Percentiles rank a stretch among this genome's conserved stretches.
Conservation (phyloP, 305 asterid genomes). For the Plantago coronopus region DNA sequence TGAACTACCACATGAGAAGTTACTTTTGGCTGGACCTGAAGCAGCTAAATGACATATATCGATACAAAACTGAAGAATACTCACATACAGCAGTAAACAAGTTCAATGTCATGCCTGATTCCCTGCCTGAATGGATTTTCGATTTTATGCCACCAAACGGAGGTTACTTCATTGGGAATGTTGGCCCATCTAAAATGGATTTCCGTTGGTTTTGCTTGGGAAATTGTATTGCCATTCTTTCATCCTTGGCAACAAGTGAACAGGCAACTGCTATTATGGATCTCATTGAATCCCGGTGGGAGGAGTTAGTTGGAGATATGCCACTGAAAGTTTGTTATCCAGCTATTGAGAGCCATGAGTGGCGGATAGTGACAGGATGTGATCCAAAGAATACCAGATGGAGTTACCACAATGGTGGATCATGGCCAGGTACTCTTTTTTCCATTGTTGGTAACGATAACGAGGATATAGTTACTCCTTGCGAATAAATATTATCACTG, state of each 20-base stretch:
- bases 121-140: constrained; percentile 67
- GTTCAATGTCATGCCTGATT: constrained; percentile 67
- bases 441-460: too few relatives aligned
- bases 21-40: constrained; percentile 66
- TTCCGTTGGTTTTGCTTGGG: constrained; percentile 72
- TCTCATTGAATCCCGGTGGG: constrained; percentile 46
- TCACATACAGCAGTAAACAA: constrained; percentile 69
- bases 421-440: constrained; percentile 42
- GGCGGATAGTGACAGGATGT: constrained; percentile 44
- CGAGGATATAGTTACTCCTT: too few relatives aligned
- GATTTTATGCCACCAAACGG: constrained; percentile 65
- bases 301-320: constrained; percentile 47
- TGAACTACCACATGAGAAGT: constrained; percentile 67
- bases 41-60: constrained; percentile 58
- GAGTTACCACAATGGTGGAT: constrained; percentile 53
- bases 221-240: constrained; percentile 50
- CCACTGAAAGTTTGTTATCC: constrained; percentile 49
- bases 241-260: constrained; percentile 37
- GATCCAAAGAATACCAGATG: constrained; percentile 51
- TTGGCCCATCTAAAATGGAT: constrained; percentile 68
- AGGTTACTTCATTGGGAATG: constrained; percentile 67
- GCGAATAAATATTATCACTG: too few relatives aligned
- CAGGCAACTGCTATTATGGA: constrained; percentile 45
- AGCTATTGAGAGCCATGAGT: constrained; percentile 41
- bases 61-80: constrained; percentile 64